phyloP scores from a whole-genome alignment of 371 early-diverging fungal genomes.

The Nematocida sp. region DNA sequence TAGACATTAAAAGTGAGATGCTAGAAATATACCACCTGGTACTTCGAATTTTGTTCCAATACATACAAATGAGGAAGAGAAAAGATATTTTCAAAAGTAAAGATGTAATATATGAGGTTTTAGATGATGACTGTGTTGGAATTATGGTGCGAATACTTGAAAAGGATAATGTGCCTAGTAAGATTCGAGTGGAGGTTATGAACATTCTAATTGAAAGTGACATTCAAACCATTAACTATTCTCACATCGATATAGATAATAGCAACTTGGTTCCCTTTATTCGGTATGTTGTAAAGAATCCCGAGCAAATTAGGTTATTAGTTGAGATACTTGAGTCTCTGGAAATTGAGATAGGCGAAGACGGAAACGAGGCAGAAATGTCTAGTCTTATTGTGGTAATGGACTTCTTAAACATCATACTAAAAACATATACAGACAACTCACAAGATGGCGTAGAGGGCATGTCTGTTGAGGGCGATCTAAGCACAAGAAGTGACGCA shows the following conservation, averaged over 20 bases:
- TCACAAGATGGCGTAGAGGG: not conserved
- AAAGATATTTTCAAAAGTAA: constrained; percentile 21
- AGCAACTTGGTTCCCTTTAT: constrained; percentile 29
- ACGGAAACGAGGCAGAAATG: constrained; percentile 26
- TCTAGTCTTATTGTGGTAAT: constrained; percentile 20
- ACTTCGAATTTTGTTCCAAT: constrained; percentile 18
- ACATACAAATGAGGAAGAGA: constrained; percentile 16
- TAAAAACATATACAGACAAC: constrained; percentile 13
- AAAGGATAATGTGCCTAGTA: constrained; percentile 9
- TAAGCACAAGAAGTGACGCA: not conserved
- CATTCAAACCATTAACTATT: constrained; percentile 14
- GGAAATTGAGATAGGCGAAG: constrained; percentile 43
- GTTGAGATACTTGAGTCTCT: constrained; percentile 25
- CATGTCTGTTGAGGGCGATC: not conserved
- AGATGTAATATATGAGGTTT: constrained; percentile 17
- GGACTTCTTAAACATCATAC: constrained; percentile 52
- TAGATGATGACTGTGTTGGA: constrained; percentile 47
- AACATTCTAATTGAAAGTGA: constrained; percentile 56
- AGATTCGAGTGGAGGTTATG: constrained; percentile 22
- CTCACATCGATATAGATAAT: constrained; percentile 2
- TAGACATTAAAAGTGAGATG: not conserved
- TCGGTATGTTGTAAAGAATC: constrained; percentile 18
- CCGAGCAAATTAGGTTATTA: constrained; percentile 12
- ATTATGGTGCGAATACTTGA: constrained; percentile 21
- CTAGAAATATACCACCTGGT: constrained; percentile 32